Percentiles rank a stretch among this genome's conserved stretches.
phyloP scores from a whole-genome alignment of 306 rosid species.

The Mimosa bimucronata region DNA sequence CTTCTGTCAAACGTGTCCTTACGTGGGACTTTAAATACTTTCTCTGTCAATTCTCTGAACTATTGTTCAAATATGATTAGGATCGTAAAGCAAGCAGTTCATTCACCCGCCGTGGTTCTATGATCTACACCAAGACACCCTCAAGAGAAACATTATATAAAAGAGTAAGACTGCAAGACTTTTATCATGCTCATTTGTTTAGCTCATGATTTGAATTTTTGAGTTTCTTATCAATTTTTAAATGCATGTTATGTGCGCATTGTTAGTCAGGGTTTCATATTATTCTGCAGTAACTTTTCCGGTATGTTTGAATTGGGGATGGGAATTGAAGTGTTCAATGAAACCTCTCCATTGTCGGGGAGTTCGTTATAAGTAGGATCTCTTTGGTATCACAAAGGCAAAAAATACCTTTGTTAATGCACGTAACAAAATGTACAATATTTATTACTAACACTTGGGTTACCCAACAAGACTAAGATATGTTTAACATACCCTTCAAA shows the following conservation, averaged over 20 bases:
- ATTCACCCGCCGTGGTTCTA: slow-evolving; percentile 84
- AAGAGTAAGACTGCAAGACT: slow-evolving; percentile 52
- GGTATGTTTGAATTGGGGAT: not conserved
- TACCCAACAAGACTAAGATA: not conserved
- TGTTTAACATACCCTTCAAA: not conserved
- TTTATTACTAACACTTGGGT: not conserved
- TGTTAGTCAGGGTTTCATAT: slow-evolving; percentile 15
- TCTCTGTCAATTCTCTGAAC: not conserved
- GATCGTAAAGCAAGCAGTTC: slow-evolving; percentile 85
- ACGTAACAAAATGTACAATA: not conserved
- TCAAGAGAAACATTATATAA: slow-evolving; percentile 69
- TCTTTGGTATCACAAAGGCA: not conserved
- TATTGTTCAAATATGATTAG: slow-evolving; percentile 49
- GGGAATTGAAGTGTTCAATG: not conserved
- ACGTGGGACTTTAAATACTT: slow-evolving; percentile 3
- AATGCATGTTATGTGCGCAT: slow-evolving; percentile 24
- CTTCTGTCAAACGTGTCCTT: not conserved
- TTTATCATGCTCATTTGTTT: not conserved
- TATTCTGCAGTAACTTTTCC: slow-evolving; percentile 3
- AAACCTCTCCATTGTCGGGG: not conserved
- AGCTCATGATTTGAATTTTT: not conserved
- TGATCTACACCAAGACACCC: slow-evolving; percentile 92
- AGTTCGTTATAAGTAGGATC: not conserved
- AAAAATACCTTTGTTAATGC: not conserved
- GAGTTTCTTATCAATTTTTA: slow-evolving; percentile 20